A percentile compares a stretch with the other conserved stretches of the same genome.
Evolutionary conservation across 345 rosid species (phyloP).

Genomic region (Noccaea caerulescens): DNA sequence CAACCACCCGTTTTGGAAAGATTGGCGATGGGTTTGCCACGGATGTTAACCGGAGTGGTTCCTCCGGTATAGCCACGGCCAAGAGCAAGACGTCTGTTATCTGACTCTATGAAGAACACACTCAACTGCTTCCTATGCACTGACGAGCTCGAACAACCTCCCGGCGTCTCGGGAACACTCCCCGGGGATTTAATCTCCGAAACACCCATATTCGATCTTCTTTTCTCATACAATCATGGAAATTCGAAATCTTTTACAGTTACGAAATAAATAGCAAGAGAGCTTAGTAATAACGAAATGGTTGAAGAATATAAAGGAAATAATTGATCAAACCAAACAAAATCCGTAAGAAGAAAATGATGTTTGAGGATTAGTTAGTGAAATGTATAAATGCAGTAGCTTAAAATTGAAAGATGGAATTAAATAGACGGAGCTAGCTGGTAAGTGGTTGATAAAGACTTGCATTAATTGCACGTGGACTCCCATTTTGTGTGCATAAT

Average conservation of each 20-base stretch:
- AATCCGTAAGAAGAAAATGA: constrained; percentile 33
- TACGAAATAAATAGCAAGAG: constrained; percentile 13
- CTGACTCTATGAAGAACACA: constrained; percentile 75
- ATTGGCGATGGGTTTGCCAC: constrained; percentile 76
- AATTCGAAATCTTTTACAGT: neutral
- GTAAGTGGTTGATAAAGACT: constrained; percentile 40
- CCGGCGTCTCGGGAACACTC: constrained; percentile 48
- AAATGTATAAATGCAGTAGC: constrained; percentile 43
- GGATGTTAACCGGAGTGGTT: constrained; percentile 78
- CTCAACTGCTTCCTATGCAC: constrained; percentile 67
- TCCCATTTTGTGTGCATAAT: constrained; percentile 25
- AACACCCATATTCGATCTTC: constrained; percentile 47
- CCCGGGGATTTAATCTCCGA: constrained; percentile 67
- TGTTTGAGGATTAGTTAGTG: constrained; percentile 42
- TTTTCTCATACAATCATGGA: constrained; percentile 29
- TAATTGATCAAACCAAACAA: constrained; percentile 8
- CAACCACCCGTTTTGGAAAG: constrained; percentile 92
- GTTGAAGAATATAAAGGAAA: neutral
- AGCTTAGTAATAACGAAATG: neutral
- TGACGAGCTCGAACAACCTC: constrained; percentile 40
- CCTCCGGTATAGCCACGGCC: constrained; percentile 91
- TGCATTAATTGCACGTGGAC: constrained; percentile 44
- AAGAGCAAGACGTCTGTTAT: constrained; percentile 70
- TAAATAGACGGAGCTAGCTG: constrained; percentile 45
- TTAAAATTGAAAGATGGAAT: constrained; percentile 30